A percentile compares a stretch with the other conserved stretches of the same genome.
Conservation (phyloP, 805 yeast species). For the Metschnikowia kofuensis region DNA sequence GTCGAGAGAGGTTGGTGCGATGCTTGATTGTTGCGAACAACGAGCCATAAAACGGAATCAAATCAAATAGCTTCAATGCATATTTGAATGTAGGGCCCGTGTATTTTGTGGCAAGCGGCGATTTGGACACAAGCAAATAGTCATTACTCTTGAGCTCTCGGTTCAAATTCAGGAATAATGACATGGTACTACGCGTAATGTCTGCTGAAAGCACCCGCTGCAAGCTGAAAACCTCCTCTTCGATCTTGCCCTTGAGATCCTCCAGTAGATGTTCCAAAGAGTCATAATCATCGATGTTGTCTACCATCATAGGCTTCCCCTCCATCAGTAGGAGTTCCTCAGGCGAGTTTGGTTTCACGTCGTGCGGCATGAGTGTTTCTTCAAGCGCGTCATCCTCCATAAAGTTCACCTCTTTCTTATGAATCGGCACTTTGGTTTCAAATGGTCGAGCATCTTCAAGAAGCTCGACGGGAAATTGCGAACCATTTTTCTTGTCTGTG, state of each 20-base stretch:
- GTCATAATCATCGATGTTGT: conserved; percentile 30
- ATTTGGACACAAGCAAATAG: conserved; percentile 21
- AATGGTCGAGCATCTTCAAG: conserved; percentile 35
- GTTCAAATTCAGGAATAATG: conserved; percentile 14
- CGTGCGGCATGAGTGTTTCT: conserved; percentile 17
- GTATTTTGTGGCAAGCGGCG: conserved; percentile 12
- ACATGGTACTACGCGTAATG: conserved; percentile 27
- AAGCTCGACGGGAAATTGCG: conserved; percentile 35
- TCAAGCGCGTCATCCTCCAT: conserved; percentile 21
- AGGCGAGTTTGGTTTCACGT: conserved; percentile 14
- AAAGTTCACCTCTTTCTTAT: conserved; percentile 38
- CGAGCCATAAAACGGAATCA: conserved; percentile 34
- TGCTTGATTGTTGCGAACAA: conserved; percentile 24
- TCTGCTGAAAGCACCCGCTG: conserved; percentile 21
- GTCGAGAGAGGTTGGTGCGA: conserved; percentile 25
- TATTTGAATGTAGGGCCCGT: conserved; percentile 25
- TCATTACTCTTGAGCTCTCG: conserved; percentile 27
- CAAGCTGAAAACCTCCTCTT: conserved; percentile 28
- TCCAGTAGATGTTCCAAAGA: conserved; percentile 14
- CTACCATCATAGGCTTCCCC: conserved; percentile 25
- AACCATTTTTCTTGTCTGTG: conserved; percentile 13
- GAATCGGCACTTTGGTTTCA: conserved; percentile 25
- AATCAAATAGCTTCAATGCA: conserved; percentile 29
- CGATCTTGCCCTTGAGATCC: conserved; percentile 20
- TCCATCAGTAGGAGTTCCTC: conserved; percentile 13